Conservation (phyloP, 148 eudicot genomes). For the Simmondsia chinensis region DNA sequence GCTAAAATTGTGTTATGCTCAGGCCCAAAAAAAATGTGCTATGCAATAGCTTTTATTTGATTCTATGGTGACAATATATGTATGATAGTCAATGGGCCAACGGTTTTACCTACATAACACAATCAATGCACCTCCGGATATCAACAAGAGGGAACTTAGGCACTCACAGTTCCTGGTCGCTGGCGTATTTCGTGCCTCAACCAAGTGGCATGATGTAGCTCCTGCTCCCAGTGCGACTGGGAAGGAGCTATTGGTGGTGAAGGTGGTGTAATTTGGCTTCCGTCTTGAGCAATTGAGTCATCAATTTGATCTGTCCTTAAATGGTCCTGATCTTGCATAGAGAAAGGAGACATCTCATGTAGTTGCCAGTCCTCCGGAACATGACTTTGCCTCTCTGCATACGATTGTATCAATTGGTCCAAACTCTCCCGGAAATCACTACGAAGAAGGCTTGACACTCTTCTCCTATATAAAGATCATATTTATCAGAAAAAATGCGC, state of each 20-base stretch:
- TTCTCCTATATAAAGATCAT: conserved; percentile 45
- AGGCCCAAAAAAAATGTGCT: no score
- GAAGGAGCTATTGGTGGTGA: conserved; percentile 23
- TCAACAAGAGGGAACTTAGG: not conserved
- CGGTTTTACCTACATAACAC: no score
- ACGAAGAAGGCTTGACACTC: conserved; percentile 80
- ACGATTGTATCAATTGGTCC: conserved; percentile 73
- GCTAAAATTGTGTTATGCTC: no score
- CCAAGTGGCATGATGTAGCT: conserved; percentile 28
- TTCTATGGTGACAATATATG: no score
- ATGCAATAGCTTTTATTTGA: no score
- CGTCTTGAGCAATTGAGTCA: conserved; percentile 22
- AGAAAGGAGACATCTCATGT: conserved; percentile 26
- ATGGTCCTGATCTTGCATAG: conserved; percentile 32
- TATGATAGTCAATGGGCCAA: no score
- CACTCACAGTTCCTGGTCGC: conserved; percentile 48
- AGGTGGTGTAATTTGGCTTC: conserved; percentile 12
- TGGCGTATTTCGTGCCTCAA: conserved; percentile 28
- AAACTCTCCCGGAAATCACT: conserved; percentile 87
- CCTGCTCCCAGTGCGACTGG: conserved; percentile 35
- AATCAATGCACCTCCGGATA: not conserved
- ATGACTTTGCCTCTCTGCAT: conserved; percentile 68
- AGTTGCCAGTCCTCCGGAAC: conserved; percentile 52
- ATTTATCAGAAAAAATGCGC: conserved; percentile 2
- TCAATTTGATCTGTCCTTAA: conserved; percentile 23